These are phyloP conservation scores for Croton setiger DNA, from an alignment of 441 rosid species.

Conservation along the genomic window DNA sequence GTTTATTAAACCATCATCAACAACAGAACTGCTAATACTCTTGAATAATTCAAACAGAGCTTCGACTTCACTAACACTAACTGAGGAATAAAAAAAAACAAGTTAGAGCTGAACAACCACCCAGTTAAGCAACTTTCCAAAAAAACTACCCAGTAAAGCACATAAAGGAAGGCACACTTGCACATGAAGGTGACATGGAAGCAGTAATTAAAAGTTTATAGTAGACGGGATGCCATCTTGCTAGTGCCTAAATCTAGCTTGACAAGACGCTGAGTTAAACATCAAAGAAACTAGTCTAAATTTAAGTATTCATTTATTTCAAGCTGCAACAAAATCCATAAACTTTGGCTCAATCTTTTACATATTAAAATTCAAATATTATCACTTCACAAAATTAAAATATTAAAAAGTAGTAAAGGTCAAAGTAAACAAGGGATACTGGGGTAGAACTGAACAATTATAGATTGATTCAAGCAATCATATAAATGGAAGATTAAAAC, in stretches of 20 bases:
- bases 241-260: background rate
- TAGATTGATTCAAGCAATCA: background rate
- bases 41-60: slow-evolving; percentile 92
- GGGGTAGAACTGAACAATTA: background rate
- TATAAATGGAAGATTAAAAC: background rate
- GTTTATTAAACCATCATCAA: slow-evolving; percentile 92
- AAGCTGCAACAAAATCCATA: background rate
- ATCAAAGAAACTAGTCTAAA: background rate
- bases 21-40: slow-evolving; percentile 90
- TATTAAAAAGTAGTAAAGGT: background rate
- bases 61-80: slow-evolving; percentile 98
- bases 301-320: background rate
- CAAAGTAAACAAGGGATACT: background rate
- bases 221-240: background rate
- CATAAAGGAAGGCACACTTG: background rate
- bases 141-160: background rate
- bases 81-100: slow-evolving; percentile 39
- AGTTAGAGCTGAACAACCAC: background rate
- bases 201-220: background rate
- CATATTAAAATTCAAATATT: background rate
- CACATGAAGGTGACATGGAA: background rate
- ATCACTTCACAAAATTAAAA: background rate
- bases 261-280: background rate
- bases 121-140: background rate
- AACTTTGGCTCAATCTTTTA: background rate